Conservation (phyloP, 805 yeast species). For the Candida xyloterini region DNA sequence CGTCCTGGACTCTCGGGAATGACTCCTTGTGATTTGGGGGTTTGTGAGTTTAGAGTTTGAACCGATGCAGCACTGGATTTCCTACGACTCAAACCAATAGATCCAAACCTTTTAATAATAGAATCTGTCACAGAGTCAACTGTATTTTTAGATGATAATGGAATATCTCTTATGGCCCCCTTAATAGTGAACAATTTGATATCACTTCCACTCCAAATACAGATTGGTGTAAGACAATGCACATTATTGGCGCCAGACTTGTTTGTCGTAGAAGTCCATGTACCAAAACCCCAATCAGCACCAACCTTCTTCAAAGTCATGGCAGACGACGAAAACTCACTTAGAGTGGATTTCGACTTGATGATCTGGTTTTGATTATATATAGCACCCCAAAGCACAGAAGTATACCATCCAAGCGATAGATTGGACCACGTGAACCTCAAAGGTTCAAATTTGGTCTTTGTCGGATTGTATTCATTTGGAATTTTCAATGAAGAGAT, state of each 20-base stretch:
- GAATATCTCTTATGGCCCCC: conserved; percentile 13
- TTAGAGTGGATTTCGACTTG: conserved; percentile 27
- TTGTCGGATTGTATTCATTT: conserved; percentile 40
- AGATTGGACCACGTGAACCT: conserved; percentile 59
- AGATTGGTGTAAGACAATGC: conserved; percentile 22
- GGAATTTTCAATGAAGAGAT: conserved; percentile 15
- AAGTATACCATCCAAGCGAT: conserved; percentile 74
- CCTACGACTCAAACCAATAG: conserved; percentile 33
- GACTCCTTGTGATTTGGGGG: background rate
- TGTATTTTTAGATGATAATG: conserved; percentile 39
- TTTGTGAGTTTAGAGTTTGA: conserved; percentile 10
- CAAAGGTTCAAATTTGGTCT: conserved; percentile 43
- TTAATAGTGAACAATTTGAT: conserved; percentile 42
- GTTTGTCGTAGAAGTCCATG: conserved; percentile 13
- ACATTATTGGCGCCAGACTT: conserved; percentile 8
- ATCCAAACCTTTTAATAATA: conserved; percentile 47
- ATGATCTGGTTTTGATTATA: conserved; percentile 41
- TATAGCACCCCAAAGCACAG: conserved; percentile 60
- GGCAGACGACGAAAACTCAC: conserved; percentile 34
- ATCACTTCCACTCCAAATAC: conserved; percentile 46
- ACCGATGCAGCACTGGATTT: conserved; percentile 29
- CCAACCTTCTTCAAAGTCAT: conserved; percentile 34
- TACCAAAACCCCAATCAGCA: conserved; percentile 35
- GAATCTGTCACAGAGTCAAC: conserved; percentile 48
- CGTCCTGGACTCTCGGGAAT: conserved; percentile 4